phyloP scores from a whole-genome alignment of 2,329 filamentous ascomycete genomes.

The Epichloe scottii region DNA sequence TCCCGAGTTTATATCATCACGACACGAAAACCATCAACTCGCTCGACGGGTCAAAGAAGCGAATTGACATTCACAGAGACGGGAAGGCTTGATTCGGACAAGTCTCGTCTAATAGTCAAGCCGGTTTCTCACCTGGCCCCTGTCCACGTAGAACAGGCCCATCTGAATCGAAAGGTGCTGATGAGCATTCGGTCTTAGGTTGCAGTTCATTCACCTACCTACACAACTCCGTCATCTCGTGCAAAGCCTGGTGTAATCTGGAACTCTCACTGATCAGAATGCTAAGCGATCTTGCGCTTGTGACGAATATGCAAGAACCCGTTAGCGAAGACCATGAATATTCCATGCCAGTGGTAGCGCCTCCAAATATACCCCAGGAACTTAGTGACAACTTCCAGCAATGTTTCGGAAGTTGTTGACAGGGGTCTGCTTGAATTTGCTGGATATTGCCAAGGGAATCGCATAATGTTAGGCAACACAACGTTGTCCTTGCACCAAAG shows the following conservation, averaged over 20 bases:
- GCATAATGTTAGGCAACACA: not conserved
- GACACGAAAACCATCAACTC: not conserved
- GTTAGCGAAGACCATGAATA: not conserved
- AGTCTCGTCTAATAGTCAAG: not conserved
- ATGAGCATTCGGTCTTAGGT: not conserved
- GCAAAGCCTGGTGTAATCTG: not conserved
- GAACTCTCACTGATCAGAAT: not conserved
- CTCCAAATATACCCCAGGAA: not conserved
- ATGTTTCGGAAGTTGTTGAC: not conserved
- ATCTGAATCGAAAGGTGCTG: not conserved
- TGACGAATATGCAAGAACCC: not conserved
- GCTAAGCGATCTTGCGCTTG: constrained; percentile 1
- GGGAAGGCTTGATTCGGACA: not conserved
- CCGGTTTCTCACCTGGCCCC: not conserved
- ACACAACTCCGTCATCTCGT: too few species aligned
- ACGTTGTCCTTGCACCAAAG: not conserved
- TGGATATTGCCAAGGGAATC: not conserved
- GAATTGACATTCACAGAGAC: not conserved
- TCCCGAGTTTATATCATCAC: not conserved
- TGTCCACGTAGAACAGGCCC: not conserved
- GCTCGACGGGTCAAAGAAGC: not conserved
- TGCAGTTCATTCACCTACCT: not conserved
- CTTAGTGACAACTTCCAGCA: not conserved
- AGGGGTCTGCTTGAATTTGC: not conserved
- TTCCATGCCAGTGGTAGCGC: not conserved